These are phyloP conservation scores for Diphasiastrum complanatum DNA, from an alignment of 83 land plant genomes.

Conservation along the genomic window DNA sequence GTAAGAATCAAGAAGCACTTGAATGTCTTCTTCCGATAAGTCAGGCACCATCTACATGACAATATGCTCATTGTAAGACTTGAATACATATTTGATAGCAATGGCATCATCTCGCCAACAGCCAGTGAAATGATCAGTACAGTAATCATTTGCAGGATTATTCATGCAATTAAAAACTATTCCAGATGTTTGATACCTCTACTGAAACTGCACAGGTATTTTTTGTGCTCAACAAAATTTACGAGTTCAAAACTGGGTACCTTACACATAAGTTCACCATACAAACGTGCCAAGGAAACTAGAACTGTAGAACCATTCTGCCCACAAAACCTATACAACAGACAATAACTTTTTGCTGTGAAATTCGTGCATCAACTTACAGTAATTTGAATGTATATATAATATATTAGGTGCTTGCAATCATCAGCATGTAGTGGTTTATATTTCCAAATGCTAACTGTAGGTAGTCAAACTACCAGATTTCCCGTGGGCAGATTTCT, in stretches of 20 bases:
- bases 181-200: background rate
- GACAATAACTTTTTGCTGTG: no score
- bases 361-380: no score
- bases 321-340: constrained; percentile 13
- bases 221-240: background rate
- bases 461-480: no score
- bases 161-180: constrained; percentile 5
- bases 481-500: no score
- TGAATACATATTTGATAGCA: no score
- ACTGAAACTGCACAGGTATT: background rate
- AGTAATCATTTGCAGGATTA: no score
- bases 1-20: constrained; percentile 24
- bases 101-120: no score
- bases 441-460: no score
- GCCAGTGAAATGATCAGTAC: no score
- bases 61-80: constrained; percentile 3
- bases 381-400: no score
- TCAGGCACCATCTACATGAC: constrained; percentile 33
- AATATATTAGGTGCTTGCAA: no score
- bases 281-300: constrained; percentile 20
- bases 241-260: constrained; percentile 6
- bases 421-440: no score
- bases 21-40: constrained; percentile 27
- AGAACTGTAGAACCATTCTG: constrained; percentile 19
- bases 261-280: constrained; percentile 31